phyloP scores from a whole-genome alignment of 257 asterid genomes.

The Galeopsis tetrahit region DNA sequence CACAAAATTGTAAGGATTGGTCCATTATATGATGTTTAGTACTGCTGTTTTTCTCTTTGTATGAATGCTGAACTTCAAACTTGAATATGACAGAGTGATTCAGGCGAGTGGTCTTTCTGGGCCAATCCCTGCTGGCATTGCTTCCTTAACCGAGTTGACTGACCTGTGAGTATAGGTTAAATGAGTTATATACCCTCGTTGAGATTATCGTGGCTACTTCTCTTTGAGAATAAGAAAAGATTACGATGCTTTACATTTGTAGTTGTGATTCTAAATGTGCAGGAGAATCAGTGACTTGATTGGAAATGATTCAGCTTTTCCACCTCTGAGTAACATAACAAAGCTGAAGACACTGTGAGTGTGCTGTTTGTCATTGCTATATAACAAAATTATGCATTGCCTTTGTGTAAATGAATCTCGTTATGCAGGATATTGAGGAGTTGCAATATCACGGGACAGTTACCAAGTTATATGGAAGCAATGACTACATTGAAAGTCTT shows the following conservation, averaged over 20 bases:
- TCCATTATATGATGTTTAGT: neutral
- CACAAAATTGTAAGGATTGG: slow-evolving; percentile 50
- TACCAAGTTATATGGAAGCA: slow-evolving; percentile 57
- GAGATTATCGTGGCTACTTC: neutral
- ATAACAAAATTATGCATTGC: neutral
- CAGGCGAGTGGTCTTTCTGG: slow-evolving; percentile 79
- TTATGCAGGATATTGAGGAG: slow-evolving; percentile 65
- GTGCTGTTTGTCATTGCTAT: neutral
- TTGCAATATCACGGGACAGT: slow-evolving; percentile 59
- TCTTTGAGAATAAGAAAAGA: neutral
- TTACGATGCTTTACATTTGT: neutral
- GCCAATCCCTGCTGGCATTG: slow-evolving; percentile 71
- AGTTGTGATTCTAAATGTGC: slow-evolving; percentile 36
- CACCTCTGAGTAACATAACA: slow-evolving; percentile 37
- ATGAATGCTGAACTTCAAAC: slow-evolving; percentile 22
- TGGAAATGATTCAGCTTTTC: slow-evolving; percentile 61
- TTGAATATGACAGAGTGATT: slow-evolving; percentile 45
- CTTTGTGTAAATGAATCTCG: slow-evolving; percentile 23
- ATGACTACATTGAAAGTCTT: slow-evolving; percentile 43
- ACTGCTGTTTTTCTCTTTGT: too few relatives aligned
- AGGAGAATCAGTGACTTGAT: slow-evolving; percentile 80
- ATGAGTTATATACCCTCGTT: neutral
- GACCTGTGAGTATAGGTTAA: slow-evolving; percentile 60
- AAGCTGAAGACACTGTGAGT: slow-evolving; percentile 58
- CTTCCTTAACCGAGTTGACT: slow-evolving; percentile 53